Conservation (phyloP, 163 green algal genomes). For the Chlorella variabilis region DNA sequence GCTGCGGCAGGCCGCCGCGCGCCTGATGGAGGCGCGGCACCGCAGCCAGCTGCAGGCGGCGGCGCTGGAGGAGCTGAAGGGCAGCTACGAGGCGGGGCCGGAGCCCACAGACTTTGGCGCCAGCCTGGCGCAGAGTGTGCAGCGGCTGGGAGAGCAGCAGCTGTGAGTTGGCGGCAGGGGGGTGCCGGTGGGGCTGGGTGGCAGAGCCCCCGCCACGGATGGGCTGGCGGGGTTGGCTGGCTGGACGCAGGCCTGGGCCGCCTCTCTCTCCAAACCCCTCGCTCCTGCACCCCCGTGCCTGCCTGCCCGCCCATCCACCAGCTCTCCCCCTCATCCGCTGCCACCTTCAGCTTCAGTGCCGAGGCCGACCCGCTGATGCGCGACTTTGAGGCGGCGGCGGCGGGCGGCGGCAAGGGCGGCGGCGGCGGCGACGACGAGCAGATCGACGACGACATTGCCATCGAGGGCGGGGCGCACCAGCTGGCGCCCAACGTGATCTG, state of each 20-base stretch:
- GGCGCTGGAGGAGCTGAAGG: constrained; percentile 25
- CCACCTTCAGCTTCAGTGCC: background rate
- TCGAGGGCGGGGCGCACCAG: constrained; percentile 12
- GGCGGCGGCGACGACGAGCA: background rate
- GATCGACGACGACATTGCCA: constrained; percentile 47
- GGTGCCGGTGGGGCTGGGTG: background rate
- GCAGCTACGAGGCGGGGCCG: background rate
- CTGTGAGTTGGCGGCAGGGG: constrained; percentile 29
- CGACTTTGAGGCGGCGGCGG: background rate
- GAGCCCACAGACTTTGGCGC: constrained; percentile 23
- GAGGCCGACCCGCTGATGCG: background rate
- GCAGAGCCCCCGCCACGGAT: no score
- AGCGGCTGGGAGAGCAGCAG: background rate
- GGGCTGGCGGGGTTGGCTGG: no score
- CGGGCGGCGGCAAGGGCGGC: background rate
- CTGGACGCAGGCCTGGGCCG: no score
- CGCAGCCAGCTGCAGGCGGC: constrained; percentile 3
- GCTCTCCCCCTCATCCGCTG: background rate
- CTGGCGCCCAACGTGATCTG: constrained; percentile 36
- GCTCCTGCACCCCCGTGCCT: background rate
- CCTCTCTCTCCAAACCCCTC: background rate
- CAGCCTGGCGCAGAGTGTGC: background rate
- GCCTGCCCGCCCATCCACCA: background rate
- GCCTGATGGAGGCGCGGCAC: constrained; percentile 11
- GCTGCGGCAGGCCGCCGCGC: background rate